Evolutionary conservation across 1,139 yeast species (phyloP).

Genomic region (Tardiomyces blankii): DNA sequence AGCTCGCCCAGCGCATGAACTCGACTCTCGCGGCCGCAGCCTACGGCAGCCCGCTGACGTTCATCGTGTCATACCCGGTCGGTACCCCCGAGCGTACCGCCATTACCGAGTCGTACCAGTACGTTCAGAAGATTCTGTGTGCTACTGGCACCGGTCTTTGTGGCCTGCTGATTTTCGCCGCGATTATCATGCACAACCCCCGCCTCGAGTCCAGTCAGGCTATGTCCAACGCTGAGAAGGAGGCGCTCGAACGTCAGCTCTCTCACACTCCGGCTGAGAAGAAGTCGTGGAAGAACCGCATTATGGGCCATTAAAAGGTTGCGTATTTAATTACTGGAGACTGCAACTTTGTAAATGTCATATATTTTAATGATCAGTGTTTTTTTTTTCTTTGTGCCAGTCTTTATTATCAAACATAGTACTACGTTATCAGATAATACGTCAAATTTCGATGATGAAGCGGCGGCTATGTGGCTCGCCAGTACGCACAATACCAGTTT

Average conservation of each 20-base stretch:
- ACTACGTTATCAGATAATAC: no score
- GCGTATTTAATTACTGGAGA: no score
- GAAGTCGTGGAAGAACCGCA: no score
- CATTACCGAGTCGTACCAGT: slow-evolving; percentile 45
- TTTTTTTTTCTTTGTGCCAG: no score
- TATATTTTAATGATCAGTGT: no score
- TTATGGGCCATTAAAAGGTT: no score
- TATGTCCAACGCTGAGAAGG: background rate
- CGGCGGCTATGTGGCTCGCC: no score
- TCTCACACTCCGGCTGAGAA: no score
- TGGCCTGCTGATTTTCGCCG: background rate
- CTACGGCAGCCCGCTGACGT: slow-evolving; percentile 43
- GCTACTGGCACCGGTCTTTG: background rate
- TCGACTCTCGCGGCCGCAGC: slow-evolving; percentile 34
- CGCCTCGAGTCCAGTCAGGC: background rate
- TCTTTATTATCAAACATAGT: no score
- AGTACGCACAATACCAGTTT: no score
- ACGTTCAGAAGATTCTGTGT: slow-evolving; percentile 33
- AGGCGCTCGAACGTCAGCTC: background rate
- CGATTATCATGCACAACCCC: background rate
- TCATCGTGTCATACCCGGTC: slow-evolving; percentile 40
- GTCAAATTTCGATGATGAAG: no score
- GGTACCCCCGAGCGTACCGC: slow-evolving; percentile 49
- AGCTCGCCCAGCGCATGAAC: slow-evolving; percentile 16
- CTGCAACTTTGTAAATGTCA: no score